Conservation (phyloP, 2,329 filamentous ascomycete species). For the Calcarisporium arbuscula region DNA sequence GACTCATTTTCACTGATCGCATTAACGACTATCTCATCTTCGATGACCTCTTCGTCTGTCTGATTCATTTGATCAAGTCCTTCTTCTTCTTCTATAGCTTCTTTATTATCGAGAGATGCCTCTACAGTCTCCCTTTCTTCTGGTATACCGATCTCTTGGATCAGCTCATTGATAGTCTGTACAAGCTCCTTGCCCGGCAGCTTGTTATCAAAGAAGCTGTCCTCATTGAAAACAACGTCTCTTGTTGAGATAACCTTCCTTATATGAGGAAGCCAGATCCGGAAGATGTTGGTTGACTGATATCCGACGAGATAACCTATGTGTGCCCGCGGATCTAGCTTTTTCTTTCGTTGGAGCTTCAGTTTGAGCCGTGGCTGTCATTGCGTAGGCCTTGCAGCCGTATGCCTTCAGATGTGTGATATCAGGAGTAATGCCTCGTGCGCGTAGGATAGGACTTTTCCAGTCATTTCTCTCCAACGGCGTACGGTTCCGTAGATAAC, state of each 20-base stretch:
- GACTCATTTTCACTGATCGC: background rate
- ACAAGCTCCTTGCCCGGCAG: too few species aligned
- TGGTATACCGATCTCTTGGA: background rate
- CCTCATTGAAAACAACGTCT: conserved; percentile 1
- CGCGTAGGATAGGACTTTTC: background rate
- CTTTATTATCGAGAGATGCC: too few species aligned
- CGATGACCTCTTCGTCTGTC: background rate
- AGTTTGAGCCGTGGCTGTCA: too few species aligned
- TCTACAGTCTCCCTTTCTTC: background rate
- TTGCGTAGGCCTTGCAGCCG: too few species aligned
- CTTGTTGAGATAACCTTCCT: conserved; percentile 3
- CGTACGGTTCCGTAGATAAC: conserved; percentile 3
- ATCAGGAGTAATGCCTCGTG: background rate
- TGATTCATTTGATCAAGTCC: background rate
- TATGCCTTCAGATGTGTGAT: background rate
- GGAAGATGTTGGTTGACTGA: conserved; percentile 2
- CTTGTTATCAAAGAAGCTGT: background rate
- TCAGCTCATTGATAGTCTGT: background rate
- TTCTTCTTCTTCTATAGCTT: too few species aligned
- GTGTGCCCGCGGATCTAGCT: conserved; percentile 1
- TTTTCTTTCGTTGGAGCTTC: too few species aligned
- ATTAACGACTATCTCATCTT: conserved; percentile 1
- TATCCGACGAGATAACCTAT: conserved; percentile 4
- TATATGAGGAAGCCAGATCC: conserved; percentile 1
- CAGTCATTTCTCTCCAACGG: background rate